Conservation (phyloP, 306 rosid genomes). For the Gastrolobium bilobum region DNA sequence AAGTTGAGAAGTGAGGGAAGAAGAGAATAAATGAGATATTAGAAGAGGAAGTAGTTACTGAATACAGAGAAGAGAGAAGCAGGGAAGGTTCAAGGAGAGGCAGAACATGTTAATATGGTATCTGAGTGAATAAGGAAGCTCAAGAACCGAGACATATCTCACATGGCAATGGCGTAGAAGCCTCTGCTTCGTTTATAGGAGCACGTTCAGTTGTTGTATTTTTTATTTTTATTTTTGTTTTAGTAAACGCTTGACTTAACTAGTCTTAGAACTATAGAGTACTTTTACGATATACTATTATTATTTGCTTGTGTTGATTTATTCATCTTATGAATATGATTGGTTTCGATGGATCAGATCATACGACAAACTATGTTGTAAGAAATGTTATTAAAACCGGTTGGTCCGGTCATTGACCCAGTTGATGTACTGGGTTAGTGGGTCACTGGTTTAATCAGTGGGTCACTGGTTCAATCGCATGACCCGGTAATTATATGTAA, state of each 20-base stretch:
- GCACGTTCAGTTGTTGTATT: slow-evolving; percentile 44
- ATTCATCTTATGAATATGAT: neutral
- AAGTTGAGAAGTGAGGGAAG: slow-evolving; percentile 41
- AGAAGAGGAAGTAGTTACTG: slow-evolving; percentile 54
- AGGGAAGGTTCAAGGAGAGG: slow-evolving; percentile 56
- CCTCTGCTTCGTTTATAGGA: slow-evolving; percentile 62
- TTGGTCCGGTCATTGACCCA: too few relatives aligned
- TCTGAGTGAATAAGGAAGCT: slow-evolving; percentile 55
- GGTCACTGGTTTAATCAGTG: too few relatives aligned
- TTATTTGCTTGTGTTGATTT: neutral
- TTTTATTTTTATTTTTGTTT: neutral
- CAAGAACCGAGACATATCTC: slow-evolving; percentile 77
- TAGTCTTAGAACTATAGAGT: neutral
- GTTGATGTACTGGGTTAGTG: too few relatives aligned
- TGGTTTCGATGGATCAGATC: slow-evolving; percentile 28
- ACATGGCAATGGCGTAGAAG: slow-evolving; percentile 77
- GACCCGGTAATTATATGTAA: too few relatives aligned
- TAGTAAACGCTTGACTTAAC: slow-evolving; percentile 2
- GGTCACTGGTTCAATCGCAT: too few relatives aligned
- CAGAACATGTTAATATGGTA: slow-evolving; percentile 41
- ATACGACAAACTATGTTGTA: neutral
- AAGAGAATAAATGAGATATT: slow-evolving; percentile 27
- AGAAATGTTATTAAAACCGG: neutral
- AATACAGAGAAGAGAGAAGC: slow-evolving; percentile 63
- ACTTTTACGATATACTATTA: neutral